phyloP scores from a whole-genome alignment of 192 early-diverging fungal species.

The Podila verticillata region DNA sequence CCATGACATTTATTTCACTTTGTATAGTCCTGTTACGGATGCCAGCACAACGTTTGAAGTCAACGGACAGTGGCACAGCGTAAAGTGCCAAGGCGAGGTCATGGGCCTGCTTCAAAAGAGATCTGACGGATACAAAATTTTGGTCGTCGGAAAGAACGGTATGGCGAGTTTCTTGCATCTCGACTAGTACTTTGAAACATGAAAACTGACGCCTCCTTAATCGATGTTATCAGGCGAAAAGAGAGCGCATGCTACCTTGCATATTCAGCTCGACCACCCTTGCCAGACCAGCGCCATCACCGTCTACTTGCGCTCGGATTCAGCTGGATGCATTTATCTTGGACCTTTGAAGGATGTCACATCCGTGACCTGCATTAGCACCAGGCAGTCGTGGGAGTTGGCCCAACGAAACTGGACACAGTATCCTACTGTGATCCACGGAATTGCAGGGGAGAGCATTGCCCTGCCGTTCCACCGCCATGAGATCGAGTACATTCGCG shows the following conservation, averaged over 20 bases:
- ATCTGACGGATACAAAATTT: constrained; percentile 34
- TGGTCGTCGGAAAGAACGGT: constrained; percentile 52
- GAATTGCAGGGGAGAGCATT: constrained; percentile 18
- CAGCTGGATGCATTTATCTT: constrained; percentile 49
- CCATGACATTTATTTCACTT: too few relatives aligned
- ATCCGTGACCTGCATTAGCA: constrained; percentile 8
- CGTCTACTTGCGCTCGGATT: constrained; percentile 41
- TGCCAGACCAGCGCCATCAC: constrained; percentile 2
- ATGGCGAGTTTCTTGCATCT: too few relatives aligned
- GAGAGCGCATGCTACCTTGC: constrained; percentile 16
- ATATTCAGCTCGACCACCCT: constrained; percentile 27
- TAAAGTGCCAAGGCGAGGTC: constrained; percentile 17
- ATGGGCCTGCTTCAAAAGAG: constrained; percentile 28
- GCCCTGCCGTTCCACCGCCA: constrained; percentile 20
- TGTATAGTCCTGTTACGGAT: constrained; percentile 21
- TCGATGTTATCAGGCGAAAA: constrained; percentile 42
- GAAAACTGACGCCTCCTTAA: too few relatives aligned
- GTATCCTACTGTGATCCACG: constrained; percentile 22
- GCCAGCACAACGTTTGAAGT: constrained; percentile 11
- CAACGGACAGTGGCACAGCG: constrained; percentile 5
- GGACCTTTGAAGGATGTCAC: constrained; percentile 39
- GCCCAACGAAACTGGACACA: constrained; percentile 1
- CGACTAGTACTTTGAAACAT: too few relatives aligned
- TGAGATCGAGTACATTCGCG: constrained; percentile 17
- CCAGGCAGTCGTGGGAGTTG: constrained; percentile 13